Evolutionary conservation across 768 basidiomycete genomes (phyloP), one percentile per base, ranked within the genome.

Genomic region (Erythrobasidium yunnanense): DNA sequence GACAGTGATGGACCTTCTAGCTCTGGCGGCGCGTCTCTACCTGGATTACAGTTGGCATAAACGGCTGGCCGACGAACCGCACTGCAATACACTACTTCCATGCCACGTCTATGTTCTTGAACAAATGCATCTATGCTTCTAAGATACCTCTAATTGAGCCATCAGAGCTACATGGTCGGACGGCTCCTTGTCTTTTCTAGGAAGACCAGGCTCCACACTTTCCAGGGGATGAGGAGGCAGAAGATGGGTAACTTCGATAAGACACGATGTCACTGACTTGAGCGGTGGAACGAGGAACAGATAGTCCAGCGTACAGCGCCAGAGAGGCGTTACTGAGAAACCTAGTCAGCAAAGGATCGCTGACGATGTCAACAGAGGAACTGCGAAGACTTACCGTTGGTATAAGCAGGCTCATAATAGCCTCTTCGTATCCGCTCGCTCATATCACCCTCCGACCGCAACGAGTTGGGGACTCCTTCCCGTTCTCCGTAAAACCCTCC

Each of bases 251-350:
- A 68, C 65, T 34, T 42, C 50, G 7, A 50, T 25, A n/a, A n/a
- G n/a, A n/a, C n/a, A n/a, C n/a, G n/a, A n/a, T n/a, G n/a, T n/a
- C n/a, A n/a, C n/a, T n/a, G n/a, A n/a, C n/a, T n/a, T n/a, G n/a
- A n/a, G n/a, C n/a, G n/a, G 62, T 3, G 66, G 66, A 1, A 66
- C 29, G 42, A 46, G 20, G 65, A 68, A 68, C 42, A 68, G 66
- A 35, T 68, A 68, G 66, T 68, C 66, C 5, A 68, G 66, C 3
- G 66, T 68, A 30, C 66, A 68, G 1, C 66, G 60, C 66, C 66
- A 66, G 20, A 63, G 60, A n/a, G 60, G 60, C 7, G 60, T 63
- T 2, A 63, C 60, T 63, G 56, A 20, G 25, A 51, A 18, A 8
- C 5, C 6, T 38, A 2, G 22, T 50, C 33, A 4, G 2, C 13